Evolutionary conservation across 1,284 basidiomycete genomes (phyloP).

Genomic region (Pterulicium gracile): DNA sequence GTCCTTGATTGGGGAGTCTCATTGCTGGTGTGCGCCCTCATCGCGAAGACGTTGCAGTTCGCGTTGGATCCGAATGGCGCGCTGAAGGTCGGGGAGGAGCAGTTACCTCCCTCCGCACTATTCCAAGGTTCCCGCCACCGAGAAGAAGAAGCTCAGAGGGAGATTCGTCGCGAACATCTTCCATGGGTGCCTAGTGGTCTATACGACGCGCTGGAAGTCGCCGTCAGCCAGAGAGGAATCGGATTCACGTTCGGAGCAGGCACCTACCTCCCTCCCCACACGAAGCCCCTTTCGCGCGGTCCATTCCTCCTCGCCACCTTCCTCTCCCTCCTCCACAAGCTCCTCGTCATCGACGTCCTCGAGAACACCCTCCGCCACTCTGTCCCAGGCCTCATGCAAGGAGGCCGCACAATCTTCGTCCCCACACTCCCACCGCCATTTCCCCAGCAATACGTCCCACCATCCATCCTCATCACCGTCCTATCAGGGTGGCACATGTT

Average conservation of each 20-base stretch:
- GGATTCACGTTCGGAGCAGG: neutral
- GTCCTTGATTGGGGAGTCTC: neutral
- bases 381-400: slow-evolving; percentile 34
- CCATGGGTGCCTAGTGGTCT: neutral
- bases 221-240: neutral
- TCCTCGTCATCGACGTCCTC: slow-evolving; percentile 13
- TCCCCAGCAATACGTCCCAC: too few relatives aligned
- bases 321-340: neutral
- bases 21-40: neutral
- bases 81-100: neutral
- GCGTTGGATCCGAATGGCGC: neutral
- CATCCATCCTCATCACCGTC: slow-evolving; percentile 18
- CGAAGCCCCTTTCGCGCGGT: neutral
- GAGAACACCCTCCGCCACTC: slow-evolving; percentile 51
- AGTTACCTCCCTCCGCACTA: neutral
- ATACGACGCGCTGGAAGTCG: neutral
- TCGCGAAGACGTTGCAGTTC: neutral
- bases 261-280: neutral
- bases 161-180: neutral
- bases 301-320: neutral
- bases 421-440: neutral
- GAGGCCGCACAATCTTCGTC: neutral
- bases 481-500: slow-evolving; percentile 23
- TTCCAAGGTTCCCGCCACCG: too few relatives aligned
- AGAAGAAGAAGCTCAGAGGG: too few relatives aligned